Conservation (phyloP, 306 rosid genomes). For the Citrullus colocynthis region DNA sequence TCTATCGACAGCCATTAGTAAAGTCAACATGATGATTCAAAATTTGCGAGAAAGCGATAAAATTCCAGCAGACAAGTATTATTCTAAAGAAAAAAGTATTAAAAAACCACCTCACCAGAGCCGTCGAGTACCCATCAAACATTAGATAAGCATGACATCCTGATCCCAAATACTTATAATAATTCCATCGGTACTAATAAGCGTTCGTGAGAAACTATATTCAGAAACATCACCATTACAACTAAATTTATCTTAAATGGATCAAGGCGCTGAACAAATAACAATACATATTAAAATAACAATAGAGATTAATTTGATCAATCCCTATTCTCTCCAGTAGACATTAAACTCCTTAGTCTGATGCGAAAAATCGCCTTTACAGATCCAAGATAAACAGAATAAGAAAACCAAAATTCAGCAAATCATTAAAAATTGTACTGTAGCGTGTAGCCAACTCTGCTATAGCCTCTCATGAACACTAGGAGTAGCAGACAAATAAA, state of each 20-base stretch:
- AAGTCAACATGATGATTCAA: slow-evolving; percentile 3
- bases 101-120: not conserved
- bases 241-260: not conserved
- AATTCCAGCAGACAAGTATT: slow-evolving; percentile 3
- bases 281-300: not conserved
- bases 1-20: not conserved
- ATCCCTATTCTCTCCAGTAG: not conserved
- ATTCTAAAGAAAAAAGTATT: not conserved
- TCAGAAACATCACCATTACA: not conserved
- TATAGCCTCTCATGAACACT: not conserved
- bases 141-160: slow-evolving; percentile 2
- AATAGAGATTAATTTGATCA: not conserved
- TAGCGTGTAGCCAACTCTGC: not conserved
- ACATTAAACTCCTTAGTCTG: not conserved
- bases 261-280: not conserved
- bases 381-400: not conserved
- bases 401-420: not conserved
- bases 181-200: not conserved
- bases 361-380: not conserved
- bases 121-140: not conserved
- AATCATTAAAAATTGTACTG: not conserved
- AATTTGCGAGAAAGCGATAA: not conserved
- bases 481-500: not conserved
- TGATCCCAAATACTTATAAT: not conserved
- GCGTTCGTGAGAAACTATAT: not conserved